phyloP scores from a whole-genome alignment of 2,329 filamentous ascomycete species.

The Aureobasidium mangrovei region DNA sequence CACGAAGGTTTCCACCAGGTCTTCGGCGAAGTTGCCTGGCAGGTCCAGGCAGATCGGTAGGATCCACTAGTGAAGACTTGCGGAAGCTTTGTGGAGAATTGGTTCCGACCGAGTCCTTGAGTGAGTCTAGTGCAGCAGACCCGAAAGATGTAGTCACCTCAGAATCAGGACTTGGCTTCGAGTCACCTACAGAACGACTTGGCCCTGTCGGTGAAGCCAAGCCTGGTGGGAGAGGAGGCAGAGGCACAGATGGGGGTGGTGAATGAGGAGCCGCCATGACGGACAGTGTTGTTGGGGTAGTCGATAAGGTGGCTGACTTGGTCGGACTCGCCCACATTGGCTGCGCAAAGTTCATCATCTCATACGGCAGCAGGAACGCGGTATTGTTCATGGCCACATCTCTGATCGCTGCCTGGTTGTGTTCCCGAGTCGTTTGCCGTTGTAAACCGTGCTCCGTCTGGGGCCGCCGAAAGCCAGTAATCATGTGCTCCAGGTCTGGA shows the following conservation, averaged over 20 bases:
- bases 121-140: not conserved
- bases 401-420: not conserved
- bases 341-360: not conserved
- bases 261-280: constrained; percentile 4
- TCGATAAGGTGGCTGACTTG: not conserved
- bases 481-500: constrained; percentile 5
- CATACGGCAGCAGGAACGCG: constrained; percentile 2
- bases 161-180: not conserved
- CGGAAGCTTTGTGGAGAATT: not conserved
- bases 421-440: not conserved
- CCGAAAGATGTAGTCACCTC: not conserved
- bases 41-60: constrained; percentile 2
- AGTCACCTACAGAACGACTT: not conserved
- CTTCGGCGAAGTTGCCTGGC: constrained; percentile 36
- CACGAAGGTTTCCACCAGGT: constrained; percentile 41
- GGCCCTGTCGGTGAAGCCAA: no score
- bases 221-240: not conserved
- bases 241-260: constrained; percentile 2
- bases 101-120: not conserved
- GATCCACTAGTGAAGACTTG: constrained; percentile 1
- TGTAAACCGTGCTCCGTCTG: not conserved
- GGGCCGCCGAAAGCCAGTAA: not conserved
- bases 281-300: not conserved
- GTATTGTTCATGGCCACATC: constrained; percentile 8
- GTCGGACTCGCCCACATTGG: not conserved